Evolutionary conservation across 1,139 yeast genomes (phyloP), one percentile per base, ranked within the genome.

Genomic region (Suhomyces bolitotheri): DNA sequence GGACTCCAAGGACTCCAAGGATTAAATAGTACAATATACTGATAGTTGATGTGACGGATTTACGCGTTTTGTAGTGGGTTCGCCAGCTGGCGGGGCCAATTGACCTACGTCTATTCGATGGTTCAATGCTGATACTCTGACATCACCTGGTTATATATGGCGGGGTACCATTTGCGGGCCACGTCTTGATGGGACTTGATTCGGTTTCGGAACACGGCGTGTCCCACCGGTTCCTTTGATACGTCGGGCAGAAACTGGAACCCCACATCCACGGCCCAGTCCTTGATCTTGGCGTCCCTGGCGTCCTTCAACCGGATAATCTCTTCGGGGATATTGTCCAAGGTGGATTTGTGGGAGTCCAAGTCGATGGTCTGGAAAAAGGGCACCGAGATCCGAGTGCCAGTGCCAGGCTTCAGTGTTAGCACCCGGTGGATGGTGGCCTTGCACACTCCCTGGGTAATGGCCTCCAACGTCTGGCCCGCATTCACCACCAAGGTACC

Each of bases 401-500:
- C 81, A 5, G 65, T 46, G 0, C 80, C 82, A 2, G 71, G 59
- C 14, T 61, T 49, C 0, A 87, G 86, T 1, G 78, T 70, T 29
- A 73, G 47, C 2, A 81, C 88, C 33, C 80, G 61, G 53, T 82
- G 89, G 14, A 81, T 78, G 0, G 88, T 80, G n/a, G 88, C 83
- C 45, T 65, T 72, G 49, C 80, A 74, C 4, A 73, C 75, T 4
- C 80, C 80, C 35, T 64, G 66, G 2, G 80, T 70, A 14, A 76
- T 62, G 13, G 77, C 76, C 48, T 76, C 80, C 31, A 76, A 51
- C 0, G 80, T 75, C 50, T 76, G 78, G 5, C 81, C 82, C 10
- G 66, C 78, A 41, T 74, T 75, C 11, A 75, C 76, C 10, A 76
- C 80, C 24, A 75, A 55, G 1, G 77, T 61, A 27, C 66, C 54